Percentiles rank a stretch among this genome's conserved stretches.
phyloP scores from a whole-genome alignment of 495 filamentous ascomycete species.

The Hyaloscypha bicolor region DNA sequence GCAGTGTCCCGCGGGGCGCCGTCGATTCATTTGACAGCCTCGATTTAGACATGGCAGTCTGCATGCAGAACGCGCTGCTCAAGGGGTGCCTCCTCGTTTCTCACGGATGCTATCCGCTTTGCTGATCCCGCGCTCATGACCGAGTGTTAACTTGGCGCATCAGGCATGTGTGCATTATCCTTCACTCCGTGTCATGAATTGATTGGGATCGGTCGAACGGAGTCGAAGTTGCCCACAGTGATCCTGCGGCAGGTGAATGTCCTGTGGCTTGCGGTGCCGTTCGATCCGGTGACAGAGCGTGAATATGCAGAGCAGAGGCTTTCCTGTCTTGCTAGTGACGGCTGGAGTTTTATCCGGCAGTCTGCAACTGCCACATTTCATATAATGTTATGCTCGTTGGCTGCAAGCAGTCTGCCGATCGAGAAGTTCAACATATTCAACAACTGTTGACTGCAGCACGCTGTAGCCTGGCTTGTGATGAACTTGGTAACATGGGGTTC shows the following conservation, averaged over 20 bases:
- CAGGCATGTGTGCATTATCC: too few species aligned
- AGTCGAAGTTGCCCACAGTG: background rate
- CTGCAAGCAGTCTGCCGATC: slow-evolving; percentile 1
- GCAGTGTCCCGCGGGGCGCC: too few species aligned
- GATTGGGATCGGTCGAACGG: too few species aligned
- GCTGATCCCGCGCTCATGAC: too few species aligned
- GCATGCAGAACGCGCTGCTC: too few species aligned
- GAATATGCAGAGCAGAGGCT: background rate
- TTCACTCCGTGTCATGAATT: too few species aligned
- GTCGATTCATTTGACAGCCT: too few species aligned
- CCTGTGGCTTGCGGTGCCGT: background rate
- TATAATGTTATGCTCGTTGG: background rate
- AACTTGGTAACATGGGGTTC: background rate
- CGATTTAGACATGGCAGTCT: too few species aligned
- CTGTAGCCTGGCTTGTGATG: slow-evolving; percentile 9
- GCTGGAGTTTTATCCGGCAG: background rate
- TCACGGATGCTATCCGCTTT: too few species aligned
- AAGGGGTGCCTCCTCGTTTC: too few species aligned
- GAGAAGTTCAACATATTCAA: slow-evolving; percentile 16
- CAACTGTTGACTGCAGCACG: background rate
- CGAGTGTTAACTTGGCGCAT: too few species aligned
- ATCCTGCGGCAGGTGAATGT: background rate
- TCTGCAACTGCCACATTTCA: slow-evolving; percentile 5
- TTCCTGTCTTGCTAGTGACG: background rate
- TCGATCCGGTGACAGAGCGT: background rate